phyloP scores from a whole-genome alignment of 2,329 filamentous ascomycete genomes.

The Pseudocercospora ulei region DNA sequence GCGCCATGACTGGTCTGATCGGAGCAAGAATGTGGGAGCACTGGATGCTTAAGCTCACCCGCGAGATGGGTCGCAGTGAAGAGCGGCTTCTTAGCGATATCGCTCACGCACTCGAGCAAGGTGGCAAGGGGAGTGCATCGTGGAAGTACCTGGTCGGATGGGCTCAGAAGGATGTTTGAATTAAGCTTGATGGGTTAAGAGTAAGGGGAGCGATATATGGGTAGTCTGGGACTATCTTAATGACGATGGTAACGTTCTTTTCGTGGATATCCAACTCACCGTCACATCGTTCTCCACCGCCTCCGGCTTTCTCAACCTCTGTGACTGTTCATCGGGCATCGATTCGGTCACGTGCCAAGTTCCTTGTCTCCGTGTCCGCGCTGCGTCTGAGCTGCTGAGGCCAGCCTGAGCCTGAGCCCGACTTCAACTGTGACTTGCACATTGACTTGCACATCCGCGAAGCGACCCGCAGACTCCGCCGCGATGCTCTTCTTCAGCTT shows the following conservation, averaged over 20 bases:
- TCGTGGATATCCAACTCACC: slow-evolving; percentile 12
- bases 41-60: slow-evolving; percentile 81
- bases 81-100: slow-evolving; percentile 47
- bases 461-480: background rate
- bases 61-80: slow-evolving; percentile 66
- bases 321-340: no score
- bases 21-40: slow-evolving; percentile 92
- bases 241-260: slow-evolving; percentile 17
- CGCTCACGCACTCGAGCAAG: slow-evolving; percentile 51
- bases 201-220: background rate
- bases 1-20: slow-evolving; percentile 61
- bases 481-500: slow-evolving; percentile 26
- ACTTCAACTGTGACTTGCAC: background rate
- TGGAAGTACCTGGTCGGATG: slow-evolving; percentile 54
- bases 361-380: no score
- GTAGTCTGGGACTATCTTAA: slow-evolving; percentile 11
- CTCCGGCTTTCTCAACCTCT: background rate
- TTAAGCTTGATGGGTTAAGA: slow-evolving; percentile 5
- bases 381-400: no score
- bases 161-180: slow-evolving; percentile 43
- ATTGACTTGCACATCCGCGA: background rate
- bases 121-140: slow-evolving; percentile 48
- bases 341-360: no score
- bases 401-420: background rate
- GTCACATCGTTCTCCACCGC: background rate